phyloP scores from a whole-genome alignment of 164 flowering plant genomes.

The Stephania cephalantha region DNA sequence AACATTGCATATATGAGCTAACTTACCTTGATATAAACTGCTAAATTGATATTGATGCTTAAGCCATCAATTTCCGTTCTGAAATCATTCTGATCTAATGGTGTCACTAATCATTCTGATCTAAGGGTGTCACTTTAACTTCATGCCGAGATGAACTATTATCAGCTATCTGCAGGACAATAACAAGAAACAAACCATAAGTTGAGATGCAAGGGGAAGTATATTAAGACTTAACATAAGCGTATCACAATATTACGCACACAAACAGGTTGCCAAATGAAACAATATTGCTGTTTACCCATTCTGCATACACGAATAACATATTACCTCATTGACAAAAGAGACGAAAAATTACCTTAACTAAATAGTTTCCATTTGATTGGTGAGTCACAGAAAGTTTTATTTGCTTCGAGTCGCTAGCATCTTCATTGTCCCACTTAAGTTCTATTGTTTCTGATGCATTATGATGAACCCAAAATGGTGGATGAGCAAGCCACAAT shows the following conservation, averaged over 20 bases:
- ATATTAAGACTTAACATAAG: constrained; percentile 6
- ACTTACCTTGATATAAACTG: constrained; percentile 64
- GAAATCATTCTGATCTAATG: constrained; percentile 43
- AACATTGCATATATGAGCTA: constrained; percentile 10
- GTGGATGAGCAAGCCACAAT: constrained; percentile 80
- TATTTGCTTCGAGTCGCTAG: constrained; percentile 32
- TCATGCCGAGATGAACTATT: constrained; percentile 27
- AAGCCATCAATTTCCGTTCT: constrained; percentile 67
- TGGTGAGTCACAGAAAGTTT: constrained; percentile 41
- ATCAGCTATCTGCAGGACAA: constrained; percentile 42
- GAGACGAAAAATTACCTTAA: constrained; percentile 45
- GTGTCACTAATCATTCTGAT: constrained; percentile 42
- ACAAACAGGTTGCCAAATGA: too few species aligned
- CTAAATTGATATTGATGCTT: constrained; percentile 45
- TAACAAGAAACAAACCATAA: not conserved
- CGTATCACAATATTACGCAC: not conserved
- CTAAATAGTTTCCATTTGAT: constrained; percentile 62
- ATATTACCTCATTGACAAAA: too few species aligned
- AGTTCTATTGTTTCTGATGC: constrained; percentile 60
- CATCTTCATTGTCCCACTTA: constrained; percentile 61
- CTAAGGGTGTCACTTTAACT: constrained; percentile 42
- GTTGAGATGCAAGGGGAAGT: not conserved
- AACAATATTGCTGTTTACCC: too few species aligned
- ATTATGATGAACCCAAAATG: constrained; percentile 75
- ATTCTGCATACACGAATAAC: too few species aligned